phyloP scores from a whole-genome alignment of 1,139 yeast genomes.

The Saccharomyces hybrid region DNA sequence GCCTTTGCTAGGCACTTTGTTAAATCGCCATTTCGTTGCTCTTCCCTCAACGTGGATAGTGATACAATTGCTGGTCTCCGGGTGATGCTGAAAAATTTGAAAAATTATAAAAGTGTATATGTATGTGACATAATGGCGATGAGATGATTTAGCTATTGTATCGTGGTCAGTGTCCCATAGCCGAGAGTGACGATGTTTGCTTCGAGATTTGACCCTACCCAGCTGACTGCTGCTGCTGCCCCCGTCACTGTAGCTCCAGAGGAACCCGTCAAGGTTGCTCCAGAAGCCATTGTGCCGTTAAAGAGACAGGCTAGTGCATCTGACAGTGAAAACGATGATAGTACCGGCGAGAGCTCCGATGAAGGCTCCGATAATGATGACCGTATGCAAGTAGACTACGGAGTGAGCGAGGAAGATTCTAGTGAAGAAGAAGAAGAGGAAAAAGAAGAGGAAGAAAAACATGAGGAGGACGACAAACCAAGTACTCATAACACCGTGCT shows the following conservation, averaged over 20 bases:
- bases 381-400: not conserved
- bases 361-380: slow-evolving; percentile 1
- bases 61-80: not conserved
- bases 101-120: not conserved
- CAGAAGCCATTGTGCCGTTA: slow-evolving; percentile 2
- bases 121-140: not conserved
- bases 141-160: not conserved
- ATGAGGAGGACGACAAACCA: slow-evolving; percentile 6
- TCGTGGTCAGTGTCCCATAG: not conserved
- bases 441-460: too few species aligned
- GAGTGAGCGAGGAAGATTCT: not conserved
- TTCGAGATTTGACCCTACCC: slow-evolving; percentile 51
- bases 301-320: slow-evolving; percentile 7
- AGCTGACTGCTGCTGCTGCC: slow-evolving; percentile 5
- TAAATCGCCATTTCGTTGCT: not conserved
- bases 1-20: not conserved
- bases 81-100: not conserved
- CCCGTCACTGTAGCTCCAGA: not conserved
- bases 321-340: slow-evolving; percentile 9
- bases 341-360: slow-evolving; percentile 11
- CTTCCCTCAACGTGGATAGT: not conserved
- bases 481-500: slow-evolving; percentile 35
- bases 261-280: not conserved
- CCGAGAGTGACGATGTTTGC: slow-evolving; percentile 44
- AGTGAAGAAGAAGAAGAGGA: not conserved